Percentiles rank a stretch among this genome's conserved stretches.
Conservation (phyloP, 371 early-diverging fungal species). For the Rhizomucor miehei region DNA sequence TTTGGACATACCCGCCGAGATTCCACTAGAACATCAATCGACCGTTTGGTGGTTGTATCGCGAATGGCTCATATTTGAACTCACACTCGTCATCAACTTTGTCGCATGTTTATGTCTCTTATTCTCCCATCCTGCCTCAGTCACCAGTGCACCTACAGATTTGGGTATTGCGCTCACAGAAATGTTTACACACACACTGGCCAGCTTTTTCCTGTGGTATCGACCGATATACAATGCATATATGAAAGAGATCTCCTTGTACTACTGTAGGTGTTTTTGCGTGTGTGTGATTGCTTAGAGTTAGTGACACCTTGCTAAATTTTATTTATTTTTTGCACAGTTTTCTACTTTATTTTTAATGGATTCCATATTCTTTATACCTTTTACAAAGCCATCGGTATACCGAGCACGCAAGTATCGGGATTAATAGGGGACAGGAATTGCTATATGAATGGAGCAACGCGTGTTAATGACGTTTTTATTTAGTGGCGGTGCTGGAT, state of each 20-base stretch:
- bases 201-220: slow-evolving; percentile 88
- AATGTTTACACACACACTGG: slow-evolving; percentile 72
- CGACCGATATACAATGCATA: slow-evolving; percentile 88
- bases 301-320: background rate
- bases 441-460: background rate
- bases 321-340: slow-evolving; percentile 27
- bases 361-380: slow-evolving; percentile 82
- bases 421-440: background rate
- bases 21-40: slow-evolving; percentile 64
- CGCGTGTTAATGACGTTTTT: background rate
- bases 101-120: slow-evolving; percentile 73
- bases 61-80: slow-evolving; percentile 75
- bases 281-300: background rate
- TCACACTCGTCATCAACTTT: slow-evolving; percentile 76
- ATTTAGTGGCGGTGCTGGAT: slow-evolving; percentile 76
- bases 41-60: slow-evolving; percentile 69
- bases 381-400: slow-evolving; percentile 84
- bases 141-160: slow-evolving; percentile 68
- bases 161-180: slow-evolving; percentile 79
- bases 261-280: slow-evolving; percentile 62
- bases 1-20: slow-evolving; percentile 73
- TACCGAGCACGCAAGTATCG: slow-evolving; percentile 65
- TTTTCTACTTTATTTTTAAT: slow-evolving; percentile 81
- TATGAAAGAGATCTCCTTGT: slow-evolving; percentile 84
- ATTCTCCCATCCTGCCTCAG: slow-evolving; percentile 61